Conservation (phyloP, 2,329 filamentous ascomycete genomes). For the Trichoderma sp. region DNA sequence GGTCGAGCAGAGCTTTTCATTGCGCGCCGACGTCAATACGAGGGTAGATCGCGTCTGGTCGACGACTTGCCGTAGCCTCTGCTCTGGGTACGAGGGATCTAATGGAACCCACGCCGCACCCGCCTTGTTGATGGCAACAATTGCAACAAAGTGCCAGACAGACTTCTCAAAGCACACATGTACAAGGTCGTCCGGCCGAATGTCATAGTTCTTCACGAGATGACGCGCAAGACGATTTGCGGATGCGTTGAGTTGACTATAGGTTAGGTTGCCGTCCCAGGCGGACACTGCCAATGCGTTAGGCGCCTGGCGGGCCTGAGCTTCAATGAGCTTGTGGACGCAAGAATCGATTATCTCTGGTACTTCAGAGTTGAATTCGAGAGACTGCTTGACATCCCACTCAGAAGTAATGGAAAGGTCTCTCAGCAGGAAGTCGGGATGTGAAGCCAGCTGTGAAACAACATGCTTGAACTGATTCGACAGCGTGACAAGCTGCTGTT, state of each 20-base stretch:
- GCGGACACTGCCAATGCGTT: slow-evolving; percentile 15
- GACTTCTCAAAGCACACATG: slow-evolving; percentile 25
- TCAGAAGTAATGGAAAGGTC: neutral
- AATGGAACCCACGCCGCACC: slow-evolving; percentile 33
- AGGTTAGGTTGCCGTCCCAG: slow-evolving; percentile 17
- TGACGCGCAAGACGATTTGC: slow-evolving; percentile 16
- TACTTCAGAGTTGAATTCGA: neutral
- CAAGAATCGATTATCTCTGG: slow-evolving; percentile 35
- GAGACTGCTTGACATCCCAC: slow-evolving; percentile 8
- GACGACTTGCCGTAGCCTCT: slow-evolving; percentile 26
- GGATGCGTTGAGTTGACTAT: slow-evolving; percentile 6
- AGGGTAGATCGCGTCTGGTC: slow-evolving; percentile 7
- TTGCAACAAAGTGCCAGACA: slow-evolving; percentile 12
- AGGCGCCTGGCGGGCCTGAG: neutral
- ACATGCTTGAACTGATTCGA: slow-evolving; percentile 13
- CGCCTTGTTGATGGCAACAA: slow-evolving; percentile 27
- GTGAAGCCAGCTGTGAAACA: slow-evolving; percentile 1
- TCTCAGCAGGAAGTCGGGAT: neutral
- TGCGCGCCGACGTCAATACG: neutral
- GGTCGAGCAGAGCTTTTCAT: slow-evolving; percentile 31
- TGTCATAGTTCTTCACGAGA: neutral
- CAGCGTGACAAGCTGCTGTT: slow-evolving; percentile 16
- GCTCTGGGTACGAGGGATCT: slow-evolving; percentile 27
- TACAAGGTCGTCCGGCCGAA: slow-evolving; percentile 1
- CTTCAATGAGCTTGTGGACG: slow-evolving; percentile 27